These are phyloP conservation scores for Trametes gibbosa DNA, from an alignment of 768 basidiomycete genomes.

Conservation along the genomic window DNA sequence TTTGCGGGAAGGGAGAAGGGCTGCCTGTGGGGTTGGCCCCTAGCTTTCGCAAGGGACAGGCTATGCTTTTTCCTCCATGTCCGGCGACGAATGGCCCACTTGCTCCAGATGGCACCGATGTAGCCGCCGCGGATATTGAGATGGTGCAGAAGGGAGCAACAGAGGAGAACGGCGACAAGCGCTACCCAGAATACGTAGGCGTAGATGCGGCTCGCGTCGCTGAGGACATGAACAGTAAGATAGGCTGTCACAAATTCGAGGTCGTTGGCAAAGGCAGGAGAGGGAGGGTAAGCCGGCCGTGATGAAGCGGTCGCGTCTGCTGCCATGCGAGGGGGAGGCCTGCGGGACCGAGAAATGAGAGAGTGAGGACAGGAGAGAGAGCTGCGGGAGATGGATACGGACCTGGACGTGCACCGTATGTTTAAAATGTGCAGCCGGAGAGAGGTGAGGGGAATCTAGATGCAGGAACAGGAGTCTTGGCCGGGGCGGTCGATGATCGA, in stretches of 20 bases:
- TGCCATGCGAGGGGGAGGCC: slow-evolving; percentile 5
- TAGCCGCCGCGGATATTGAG: slow-evolving; percentile 40
- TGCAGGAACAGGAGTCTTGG: slow-evolving; percentile 12
- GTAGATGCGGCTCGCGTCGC: slow-evolving; percentile 50
- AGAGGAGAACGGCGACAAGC: slow-evolving; percentile 41
- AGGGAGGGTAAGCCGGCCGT: slow-evolving; percentile 37
- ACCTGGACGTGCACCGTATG: not conserved
- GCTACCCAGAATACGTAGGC: slow-evolving; percentile 60
- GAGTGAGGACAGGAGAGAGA: not conserved
- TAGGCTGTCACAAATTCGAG: slow-evolving; percentile 56
- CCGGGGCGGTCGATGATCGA: not conserved
- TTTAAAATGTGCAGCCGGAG: not conserved
- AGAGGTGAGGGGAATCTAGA: not conserved
- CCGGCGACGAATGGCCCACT: slow-evolving; percentile 54
- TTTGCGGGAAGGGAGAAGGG: slow-evolving; percentile 57
- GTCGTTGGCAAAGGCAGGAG: slow-evolving; percentile 43
- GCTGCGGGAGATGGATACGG: not conserved
- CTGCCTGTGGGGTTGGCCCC: slow-evolving; percentile 38
- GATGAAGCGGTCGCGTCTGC: slow-evolving; percentile 14
- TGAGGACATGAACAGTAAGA: slow-evolving; percentile 54
- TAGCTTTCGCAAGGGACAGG: slow-evolving; percentile 33
- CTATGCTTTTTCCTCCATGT: slow-evolving; percentile 55
- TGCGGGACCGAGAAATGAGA: not conserved
- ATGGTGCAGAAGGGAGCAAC: slow-evolving; percentile 42
- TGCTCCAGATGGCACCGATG: slow-evolving; percentile 53